Conservation (phyloP, 768 basidiomycete species). For the Xanthoconium purpureum region DNA sequence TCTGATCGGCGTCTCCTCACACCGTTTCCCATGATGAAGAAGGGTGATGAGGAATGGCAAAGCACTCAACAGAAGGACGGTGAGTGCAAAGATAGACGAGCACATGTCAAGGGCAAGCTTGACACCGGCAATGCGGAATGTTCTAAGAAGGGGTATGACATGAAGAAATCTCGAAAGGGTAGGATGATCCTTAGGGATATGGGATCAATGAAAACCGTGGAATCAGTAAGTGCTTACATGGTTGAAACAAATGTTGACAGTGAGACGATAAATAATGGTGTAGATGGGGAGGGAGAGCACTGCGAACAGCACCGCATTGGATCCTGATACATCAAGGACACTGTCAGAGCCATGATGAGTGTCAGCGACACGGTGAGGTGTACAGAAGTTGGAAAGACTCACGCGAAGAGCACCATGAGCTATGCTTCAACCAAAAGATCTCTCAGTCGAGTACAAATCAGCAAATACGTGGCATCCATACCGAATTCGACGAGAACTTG, state of each 20-base stretch:
- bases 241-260: constrained; percentile 5
- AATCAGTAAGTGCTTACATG: not conserved
- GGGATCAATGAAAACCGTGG: not conserved
- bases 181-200: constrained; percentile 1
- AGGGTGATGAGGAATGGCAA: constrained; percentile 9
- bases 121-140: constrained; percentile 5
- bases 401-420: constrained; percentile 21
- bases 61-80: constrained; percentile 7
- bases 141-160: constrained; percentile 16
- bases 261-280: constrained; percentile 20
- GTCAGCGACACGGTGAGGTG: not conserved
- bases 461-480: not conserved
- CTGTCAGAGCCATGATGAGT: not conserved
- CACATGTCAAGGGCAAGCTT: constrained; percentile 4
- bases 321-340: constrained; percentile 12
- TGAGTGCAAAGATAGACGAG: constrained; percentile 9
- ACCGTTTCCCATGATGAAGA: not conserved
- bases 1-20: not conserved
- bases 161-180: constrained; percentile 13
- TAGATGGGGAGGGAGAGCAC: constrained; percentile 21
- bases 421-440: not conserved
- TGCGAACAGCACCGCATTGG: not conserved
- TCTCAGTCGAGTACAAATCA: not conserved
- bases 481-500: constrained; percentile 17
- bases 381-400: not conserved